These are phyloP conservation scores for Handroanthus guayacan DNA, from an alignment of 257 asterid species.

Conservation along the genomic window DNA sequence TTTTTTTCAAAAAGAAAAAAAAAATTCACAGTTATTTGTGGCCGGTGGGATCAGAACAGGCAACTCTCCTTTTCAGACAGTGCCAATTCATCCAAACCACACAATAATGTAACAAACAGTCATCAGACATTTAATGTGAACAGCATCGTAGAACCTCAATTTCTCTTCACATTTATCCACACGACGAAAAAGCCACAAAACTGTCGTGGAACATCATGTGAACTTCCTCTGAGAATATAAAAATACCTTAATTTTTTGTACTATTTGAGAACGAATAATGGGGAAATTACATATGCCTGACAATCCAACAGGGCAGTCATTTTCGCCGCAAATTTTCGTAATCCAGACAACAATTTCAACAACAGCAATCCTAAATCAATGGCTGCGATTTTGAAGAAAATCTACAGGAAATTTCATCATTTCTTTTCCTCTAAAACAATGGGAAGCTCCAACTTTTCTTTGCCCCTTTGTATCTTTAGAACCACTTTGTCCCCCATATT, in stretches of 20 bases:
- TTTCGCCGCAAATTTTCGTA: conserved; percentile 23
- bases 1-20: no score
- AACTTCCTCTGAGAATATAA: conserved; percentile 31
- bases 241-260: conserved; percentile 27
- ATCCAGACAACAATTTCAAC: not conserved
- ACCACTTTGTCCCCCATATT: conserved; percentile 74
- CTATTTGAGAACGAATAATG: not conserved
- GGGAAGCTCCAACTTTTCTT: conserved; percentile 65
- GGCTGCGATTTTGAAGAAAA: conserved; percentile 1
- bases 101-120: not conserved
- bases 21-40: no score
- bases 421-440: conserved; percentile 69
- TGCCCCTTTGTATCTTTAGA: conserved; percentile 68
- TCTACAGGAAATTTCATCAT: conserved; percentile 9
- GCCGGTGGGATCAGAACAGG: no score
- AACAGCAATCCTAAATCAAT: not conserved
- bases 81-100: no score
- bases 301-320: conserved; percentile 49
- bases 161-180: conserved; percentile 54
- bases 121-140: conserved; percentile 35
- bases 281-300: conserved; percentile 39
- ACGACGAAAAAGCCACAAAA: conserved; percentile 32
- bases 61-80: no score
- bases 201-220: conserved; percentile 28
- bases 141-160: conserved; percentile 31